Evolutionary conservation across 2,329 filamentous ascomycete genomes (phyloP).

Genomic region (Fusarium virguliforme): DNA sequence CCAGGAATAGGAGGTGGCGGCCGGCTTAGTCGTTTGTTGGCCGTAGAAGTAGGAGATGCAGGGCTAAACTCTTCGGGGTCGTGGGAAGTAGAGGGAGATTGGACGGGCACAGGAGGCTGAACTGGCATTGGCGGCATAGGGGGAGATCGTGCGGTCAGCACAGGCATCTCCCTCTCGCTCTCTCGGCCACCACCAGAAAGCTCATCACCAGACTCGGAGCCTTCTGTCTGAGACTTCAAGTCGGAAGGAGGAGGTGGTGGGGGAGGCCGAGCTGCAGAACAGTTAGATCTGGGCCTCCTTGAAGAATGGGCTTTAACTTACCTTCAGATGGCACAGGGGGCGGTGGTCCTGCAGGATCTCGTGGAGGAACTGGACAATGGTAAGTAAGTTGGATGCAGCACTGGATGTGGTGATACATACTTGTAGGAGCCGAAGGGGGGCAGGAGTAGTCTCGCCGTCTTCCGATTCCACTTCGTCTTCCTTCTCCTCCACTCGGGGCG

Average conservation of each 20-base stretch:
- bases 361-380: slow-evolving; percentile 52
- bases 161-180: slow-evolving; percentile 55
- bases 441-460: slow-evolving; percentile 57
- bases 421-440: slow-evolving; percentile 47
- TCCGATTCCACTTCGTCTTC: slow-evolving; percentile 54
- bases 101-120: slow-evolving; percentile 50
- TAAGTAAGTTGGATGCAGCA: slow-evolving; percentile 43
- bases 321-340: slow-evolving; percentile 71
- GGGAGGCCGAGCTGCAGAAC: slow-evolving; percentile 72
- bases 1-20: slow-evolving; percentile 75
- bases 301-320: slow-evolving; percentile 61
- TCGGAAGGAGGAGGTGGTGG: slow-evolving; percentile 69
- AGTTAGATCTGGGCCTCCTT: slow-evolving; percentile 50
- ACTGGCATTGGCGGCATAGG: slow-evolving; percentile 62
- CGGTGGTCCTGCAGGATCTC: slow-evolving; percentile 57
- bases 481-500: slow-evolving; percentile 37
- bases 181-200: slow-evolving; percentile 71
- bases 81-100: slow-evolving; percentile 54
- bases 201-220: slow-evolving; percentile 92
- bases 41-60: slow-evolving; percentile 61
- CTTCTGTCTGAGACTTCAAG: slow-evolving; percentile 78
- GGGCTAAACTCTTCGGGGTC: slow-evolving; percentile 59
- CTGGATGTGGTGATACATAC: slow-evolving; percentile 38
- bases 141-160: slow-evolving; percentile 54
- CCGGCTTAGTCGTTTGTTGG: slow-evolving; percentile 71